These are phyloP conservation scores for Mikania micrantha DNA, from an alignment of 129 eudicot genomes.

Conservation along the genomic window DNA sequence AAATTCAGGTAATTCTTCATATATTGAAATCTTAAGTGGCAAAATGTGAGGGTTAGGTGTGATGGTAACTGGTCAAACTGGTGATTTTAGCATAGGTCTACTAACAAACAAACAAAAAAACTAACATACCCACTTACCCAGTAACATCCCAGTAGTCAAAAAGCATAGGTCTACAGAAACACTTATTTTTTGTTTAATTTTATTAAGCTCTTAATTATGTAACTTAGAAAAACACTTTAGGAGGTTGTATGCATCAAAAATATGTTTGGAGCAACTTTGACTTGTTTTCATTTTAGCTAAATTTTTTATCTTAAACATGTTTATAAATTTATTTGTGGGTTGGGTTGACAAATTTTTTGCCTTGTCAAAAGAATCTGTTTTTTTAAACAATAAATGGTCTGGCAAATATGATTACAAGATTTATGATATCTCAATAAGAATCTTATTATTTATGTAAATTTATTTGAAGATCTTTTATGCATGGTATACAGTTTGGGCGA, in stretches of 20 bases:
- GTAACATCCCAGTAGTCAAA: too few species aligned
- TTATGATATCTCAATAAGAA: neutral
- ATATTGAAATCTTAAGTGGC: neutral
- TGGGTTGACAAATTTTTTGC: neutral
- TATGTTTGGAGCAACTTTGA: neutral
- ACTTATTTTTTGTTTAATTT: neutral
- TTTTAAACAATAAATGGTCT: neutral
- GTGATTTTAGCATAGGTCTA: neutral
- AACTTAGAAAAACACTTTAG: neutral
- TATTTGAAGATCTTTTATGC: neutral
- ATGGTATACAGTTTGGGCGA: neutral
- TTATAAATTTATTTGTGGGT: neutral
- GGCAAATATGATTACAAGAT: neutral
- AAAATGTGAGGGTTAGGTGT: neutral
- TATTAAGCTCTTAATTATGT: neutral
- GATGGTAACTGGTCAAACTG: conserved; percentile 1
- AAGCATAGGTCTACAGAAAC: neutral
- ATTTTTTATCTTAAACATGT: neutral
- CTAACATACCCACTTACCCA: too few species aligned
- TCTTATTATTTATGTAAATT: neutral
- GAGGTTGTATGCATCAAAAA: neutral
- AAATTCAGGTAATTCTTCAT: conserved; percentile 53
- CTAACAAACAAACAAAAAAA: too few species aligned
- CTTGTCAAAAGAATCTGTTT: neutral
- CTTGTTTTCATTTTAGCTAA: neutral